Percentiles rank a stretch among this genome's conserved stretches.
These are phyloP conservation scores for Venturia asperata DNA, from an alignment of 2,329 filamentous ascomycete genomes.

Conservation along the genomic window DNA sequence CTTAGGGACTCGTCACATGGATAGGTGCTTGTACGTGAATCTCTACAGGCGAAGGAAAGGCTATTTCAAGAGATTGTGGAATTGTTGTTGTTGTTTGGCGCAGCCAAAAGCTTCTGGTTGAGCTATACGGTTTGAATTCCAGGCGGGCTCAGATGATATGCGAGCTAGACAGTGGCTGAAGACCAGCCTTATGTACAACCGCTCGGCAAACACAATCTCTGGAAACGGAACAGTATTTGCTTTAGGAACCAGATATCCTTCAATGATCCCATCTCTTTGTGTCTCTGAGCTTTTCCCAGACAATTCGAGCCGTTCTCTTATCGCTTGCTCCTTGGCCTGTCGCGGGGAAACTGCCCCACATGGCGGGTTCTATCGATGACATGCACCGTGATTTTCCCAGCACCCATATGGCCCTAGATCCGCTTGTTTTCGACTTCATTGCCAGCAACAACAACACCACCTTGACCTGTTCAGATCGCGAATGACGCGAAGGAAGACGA, in stretches of 20 bases:
- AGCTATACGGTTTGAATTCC: not conserved
- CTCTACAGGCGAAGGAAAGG: not conserved
- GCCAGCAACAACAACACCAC: not conserved
- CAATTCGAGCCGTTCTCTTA: not conserved
- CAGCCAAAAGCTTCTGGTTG: not conserved
- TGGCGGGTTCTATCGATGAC: not conserved
- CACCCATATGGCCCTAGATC: not conserved
- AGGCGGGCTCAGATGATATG: not conserved
- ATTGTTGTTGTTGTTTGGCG: not conserved
- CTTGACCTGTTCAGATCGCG: not conserved
- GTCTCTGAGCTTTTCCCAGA: not conserved
- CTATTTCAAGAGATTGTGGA: not conserved
- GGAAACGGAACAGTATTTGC: not conserved
- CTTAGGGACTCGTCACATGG: not conserved
- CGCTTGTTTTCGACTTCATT: not conserved
- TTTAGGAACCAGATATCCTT: not conserved
- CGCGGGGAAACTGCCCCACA: not conserved
- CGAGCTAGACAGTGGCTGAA: not conserved
- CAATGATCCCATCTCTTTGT: not conserved
- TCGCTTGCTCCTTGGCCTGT: not conserved
- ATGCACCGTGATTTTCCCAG: not conserved
- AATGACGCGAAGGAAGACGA: slow-evolving; percentile 6
- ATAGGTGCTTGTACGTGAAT: not conserved
- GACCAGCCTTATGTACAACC: not conserved
- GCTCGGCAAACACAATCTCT: not conserved